Evolutionary conservation across 768 basidiomycete species (phyloP), one percentile per base, ranked within the genome.

Genomic region (Rhodotorula taiwanensis): DNA sequence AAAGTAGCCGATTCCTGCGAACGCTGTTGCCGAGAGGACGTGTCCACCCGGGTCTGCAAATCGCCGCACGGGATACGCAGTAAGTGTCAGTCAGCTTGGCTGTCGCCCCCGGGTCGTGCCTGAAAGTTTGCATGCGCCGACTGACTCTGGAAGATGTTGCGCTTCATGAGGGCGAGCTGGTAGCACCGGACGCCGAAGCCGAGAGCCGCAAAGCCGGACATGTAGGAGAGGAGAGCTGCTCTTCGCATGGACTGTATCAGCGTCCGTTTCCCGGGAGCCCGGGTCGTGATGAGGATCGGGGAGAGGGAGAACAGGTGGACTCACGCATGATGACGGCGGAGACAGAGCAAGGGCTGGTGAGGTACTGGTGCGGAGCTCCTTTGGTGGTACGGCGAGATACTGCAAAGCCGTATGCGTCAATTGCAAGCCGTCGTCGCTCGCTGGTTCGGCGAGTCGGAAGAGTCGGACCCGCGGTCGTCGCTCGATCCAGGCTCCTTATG

Each of bases 161-260:
- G 81, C 74, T 81, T 84, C 76, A 89, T 86, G 72, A 95, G 86
- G 57, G 86, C 86, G 28, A 95, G 83, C 77, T 93, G 90, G 71
- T 88, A 89, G 64, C 90, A 79, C 62, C 92, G 82, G 25, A 86
- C 84, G 27, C 85, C 84, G 62, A 95, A 85, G 47, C 91, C 91
- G 73, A 90, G 86, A 60, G 81, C 76, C 5, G 88, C 86, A 76
- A 88, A 88, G 45, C 88, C 87, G 73, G 88, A 75, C 66, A 89
- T 76, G 73, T 83, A 87, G 53, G 41, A 34, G n/a, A 34, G 16
- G n/a, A 58, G 49, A 6, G 58, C 58, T 83, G 77, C 59, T 86
- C 78, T 73, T n/a, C n/a, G n/a, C 88, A 77, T 45, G 86, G 74
- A 84, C 87, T 88, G 42, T 66, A 69, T 62, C n/a, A 33, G 52